Conservation (phyloP, 768 basidiomycete species). For the Roridomyces roridus region DNA sequence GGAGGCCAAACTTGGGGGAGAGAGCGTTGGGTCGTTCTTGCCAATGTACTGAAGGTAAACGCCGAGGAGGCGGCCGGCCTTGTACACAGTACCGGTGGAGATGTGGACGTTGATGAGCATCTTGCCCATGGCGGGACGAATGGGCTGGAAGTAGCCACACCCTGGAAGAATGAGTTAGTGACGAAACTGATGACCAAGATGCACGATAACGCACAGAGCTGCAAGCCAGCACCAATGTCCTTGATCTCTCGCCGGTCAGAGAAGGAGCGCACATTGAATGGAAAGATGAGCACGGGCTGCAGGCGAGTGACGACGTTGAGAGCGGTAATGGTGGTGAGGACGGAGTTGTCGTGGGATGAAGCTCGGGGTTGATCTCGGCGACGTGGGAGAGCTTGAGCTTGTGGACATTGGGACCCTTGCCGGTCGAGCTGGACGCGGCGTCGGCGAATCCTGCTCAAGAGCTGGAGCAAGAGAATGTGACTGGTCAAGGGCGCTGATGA, state of each 20-base stretch:
- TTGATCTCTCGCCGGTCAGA: constrained; percentile 56
- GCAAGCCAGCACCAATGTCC: constrained; percentile 55
- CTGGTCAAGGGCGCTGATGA: too few species aligned
- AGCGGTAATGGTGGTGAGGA: constrained; percentile 65
- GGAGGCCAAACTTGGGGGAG: constrained; percentile 39
- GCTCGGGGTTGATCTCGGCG: constrained; percentile 61
- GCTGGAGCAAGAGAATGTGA: too few species aligned
- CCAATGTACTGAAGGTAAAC: constrained; percentile 54
- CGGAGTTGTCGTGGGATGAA: constrained; percentile 58
- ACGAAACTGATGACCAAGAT: background rate
- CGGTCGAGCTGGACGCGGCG: constrained; percentile 35
- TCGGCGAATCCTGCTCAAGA: too few species aligned
- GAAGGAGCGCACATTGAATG: constrained; percentile 68
- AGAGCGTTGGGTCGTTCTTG: constrained; percentile 42
- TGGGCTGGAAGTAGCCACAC: constrained; percentile 69
- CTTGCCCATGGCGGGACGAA: constrained; percentile 59
- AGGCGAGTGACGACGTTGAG: constrained; percentile 75
- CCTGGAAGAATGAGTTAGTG: constrained; percentile 49
- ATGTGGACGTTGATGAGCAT: constrained; percentile 68
- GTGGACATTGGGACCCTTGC: constrained; percentile 65
- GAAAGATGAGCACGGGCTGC: constrained; percentile 60
- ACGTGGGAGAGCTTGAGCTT: constrained; percentile 64
- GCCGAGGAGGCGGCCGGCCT: constrained; percentile 51
- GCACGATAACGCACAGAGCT: constrained; percentile 46
- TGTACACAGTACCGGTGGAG: constrained; percentile 74